A percentile compares a stretch with the other conserved stretches of the same genome.
Evolutionary conservation across 768 basidiomycete genomes (phyloP).

Genomic region (Leccinum barrowsii): DNA sequence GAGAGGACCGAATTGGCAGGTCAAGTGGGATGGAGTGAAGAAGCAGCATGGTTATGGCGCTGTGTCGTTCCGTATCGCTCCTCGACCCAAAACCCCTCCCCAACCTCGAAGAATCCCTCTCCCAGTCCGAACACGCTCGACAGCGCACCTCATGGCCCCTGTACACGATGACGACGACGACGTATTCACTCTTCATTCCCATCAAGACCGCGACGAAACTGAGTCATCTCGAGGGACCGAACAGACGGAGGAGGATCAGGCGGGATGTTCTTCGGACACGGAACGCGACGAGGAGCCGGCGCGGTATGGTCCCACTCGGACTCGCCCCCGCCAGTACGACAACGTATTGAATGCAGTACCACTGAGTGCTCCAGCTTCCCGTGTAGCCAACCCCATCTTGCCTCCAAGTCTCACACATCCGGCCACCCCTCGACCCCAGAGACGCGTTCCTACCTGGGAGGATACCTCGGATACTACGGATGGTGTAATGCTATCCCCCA

Average conservation of each 20-base stretch:
- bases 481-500: constrained; percentile 29
- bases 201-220: constrained; percentile 35
- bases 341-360: constrained; percentile 8
- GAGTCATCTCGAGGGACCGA: constrained; percentile 18
- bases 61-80: constrained; percentile 11
- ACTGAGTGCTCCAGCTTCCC: constrained; percentile 7
- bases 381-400: constrained; percentile 23
- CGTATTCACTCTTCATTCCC: constrained; percentile 42
- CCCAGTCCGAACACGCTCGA: constrained; percentile 22
- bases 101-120: constrained; percentile 14
- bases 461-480: constrained; percentile 37
- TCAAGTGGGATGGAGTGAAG: constrained; percentile 77
- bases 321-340: constrained; percentile 9
- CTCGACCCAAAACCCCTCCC: constrained; percentile 16
- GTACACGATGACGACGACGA: constrained; percentile 38
- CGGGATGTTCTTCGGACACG: constrained; percentile 15
- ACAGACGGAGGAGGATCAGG: constrained; percentile 11
- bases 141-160: constrained; percentile 23
- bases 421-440: constrained; percentile 29
- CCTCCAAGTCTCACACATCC: constrained; percentile 27
- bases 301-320: constrained; percentile 2
- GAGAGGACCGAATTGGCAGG: constrained; percentile 76
- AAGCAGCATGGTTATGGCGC: constrained; percentile 42
- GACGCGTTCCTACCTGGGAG: constrained; percentile 31
- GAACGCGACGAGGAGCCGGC: constrained; percentile 21